Base-by-base conservation (phyloP, 176 grass and related monocot species). In the Oryza punctata region DNA sequence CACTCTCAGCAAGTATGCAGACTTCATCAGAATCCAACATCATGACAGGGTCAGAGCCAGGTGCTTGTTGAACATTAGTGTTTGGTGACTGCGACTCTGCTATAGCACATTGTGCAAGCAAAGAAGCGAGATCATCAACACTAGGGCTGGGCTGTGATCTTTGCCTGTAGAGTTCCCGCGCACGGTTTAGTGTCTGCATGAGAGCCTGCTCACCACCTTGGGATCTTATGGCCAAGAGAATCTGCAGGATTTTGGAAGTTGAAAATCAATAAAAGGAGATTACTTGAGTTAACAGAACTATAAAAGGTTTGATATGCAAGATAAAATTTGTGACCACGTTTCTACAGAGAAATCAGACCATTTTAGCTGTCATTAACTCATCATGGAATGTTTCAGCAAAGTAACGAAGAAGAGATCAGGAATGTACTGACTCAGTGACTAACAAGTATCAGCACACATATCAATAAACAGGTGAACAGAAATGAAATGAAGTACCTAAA, bases 31-130 rank as follows among this genome's bases (percentile, higher is more conserved):
- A 75, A 73, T 88, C 84, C 67, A 99, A 46, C 74, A 90, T 70
- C 16, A 19, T 52, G 19, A 88, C 78, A 13, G 88, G 93, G 69
- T 89, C 83, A 67, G 67, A 77, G 3, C 84, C 85, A 82, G 76
- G 59, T 74, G 13, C 86, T 54, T 76, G 78, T 16, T 77, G 23
- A 64, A 19, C 70, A 41, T 70, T 73, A 49, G 74, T 59, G 13
- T 32, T 50, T 72, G 89, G 26, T 12, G 93, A 84, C 18, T 81
- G 85, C 30, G 93, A 88, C 78, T 96, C 97, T 59, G 91, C 97
- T 84, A 99, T 96, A 3, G 91, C 97, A 76, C 97, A 96, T 69
- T 94, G 85, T 35, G 97, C 97, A 63, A 99, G 93, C 66, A 96
- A 86, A n/a, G 97, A 82, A 11, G 97, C 85, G 3, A 99, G 91